phyloP scores from a whole-genome alignment of 1,139 yeast genomes.

The Tardiomyces digboiensis region DNA sequence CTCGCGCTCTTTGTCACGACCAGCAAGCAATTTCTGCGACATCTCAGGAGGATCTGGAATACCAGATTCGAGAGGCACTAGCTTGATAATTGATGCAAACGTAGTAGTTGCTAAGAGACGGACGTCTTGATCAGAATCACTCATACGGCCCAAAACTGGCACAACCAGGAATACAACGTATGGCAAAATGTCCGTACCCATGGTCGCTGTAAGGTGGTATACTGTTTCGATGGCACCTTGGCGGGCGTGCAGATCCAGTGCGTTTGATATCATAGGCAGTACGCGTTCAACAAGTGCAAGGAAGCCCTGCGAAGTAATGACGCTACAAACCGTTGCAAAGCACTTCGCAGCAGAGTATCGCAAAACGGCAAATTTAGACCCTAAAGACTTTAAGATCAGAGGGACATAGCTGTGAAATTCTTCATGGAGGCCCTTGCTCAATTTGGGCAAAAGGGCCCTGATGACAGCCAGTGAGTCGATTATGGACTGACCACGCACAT shows the following conservation, averaged over 20 bases:
- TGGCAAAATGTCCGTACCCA: slow-evolving; percentile 89
- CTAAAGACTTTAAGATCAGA: slow-evolving; percentile 50
- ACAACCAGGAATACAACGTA: slow-evolving; percentile 93
- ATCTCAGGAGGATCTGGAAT: slow-evolving; percentile 93
- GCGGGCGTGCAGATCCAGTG: slow-evolving; percentile 64
- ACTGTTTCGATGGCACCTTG: slow-evolving; percentile 94
- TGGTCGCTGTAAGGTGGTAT: slow-evolving; percentile 71
- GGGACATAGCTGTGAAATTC: slow-evolving; percentile 41
- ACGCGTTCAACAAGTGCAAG: slow-evolving; percentile 70
- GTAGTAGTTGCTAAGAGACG: slow-evolving; percentile 90
- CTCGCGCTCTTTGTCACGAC: slow-evolving; percentile 90
- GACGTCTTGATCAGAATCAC: slow-evolving; percentile 88
- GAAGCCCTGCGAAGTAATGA: slow-evolving; percentile 63
- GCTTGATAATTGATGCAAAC: slow-evolving; percentile 89
- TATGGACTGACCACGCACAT: slow-evolving; percentile 62
- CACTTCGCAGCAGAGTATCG: slow-evolving; percentile 90
- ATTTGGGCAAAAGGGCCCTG: slow-evolving; percentile 60
- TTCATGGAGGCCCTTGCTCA: slow-evolving; percentile 41
- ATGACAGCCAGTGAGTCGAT: slow-evolving; percentile 83
- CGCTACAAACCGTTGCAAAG: slow-evolving; percentile 72
- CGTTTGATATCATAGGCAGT: slow-evolving; percentile 74
- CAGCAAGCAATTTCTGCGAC: slow-evolving; percentile 75
- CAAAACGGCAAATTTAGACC: slow-evolving; percentile 65
- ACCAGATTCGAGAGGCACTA: slow-evolving; percentile 96
- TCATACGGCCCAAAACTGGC: slow-evolving; percentile 96